phyloP scores from a whole-genome alignment of 257 asterid genomes.

The Solanum arcanum region DNA sequence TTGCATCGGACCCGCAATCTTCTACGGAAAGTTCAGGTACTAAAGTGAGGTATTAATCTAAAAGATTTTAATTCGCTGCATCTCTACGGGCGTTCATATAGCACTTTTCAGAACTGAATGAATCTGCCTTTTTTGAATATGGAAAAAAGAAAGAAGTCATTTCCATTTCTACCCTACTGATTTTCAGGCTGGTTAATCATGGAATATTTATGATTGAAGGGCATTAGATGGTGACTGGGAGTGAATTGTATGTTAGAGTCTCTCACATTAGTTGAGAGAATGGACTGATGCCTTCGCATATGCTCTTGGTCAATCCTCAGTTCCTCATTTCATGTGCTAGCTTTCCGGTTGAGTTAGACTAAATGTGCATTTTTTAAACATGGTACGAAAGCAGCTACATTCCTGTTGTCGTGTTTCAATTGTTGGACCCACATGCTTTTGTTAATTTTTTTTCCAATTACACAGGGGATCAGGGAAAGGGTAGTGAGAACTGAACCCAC shows the following conservation, averaged over 20 bases:
- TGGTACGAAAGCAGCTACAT: not conserved
- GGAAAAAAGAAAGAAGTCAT: not conserved
- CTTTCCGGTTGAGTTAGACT: not conserved
- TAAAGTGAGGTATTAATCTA: not conserved
- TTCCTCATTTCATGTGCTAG: not conserved
- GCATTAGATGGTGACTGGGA: not conserved
- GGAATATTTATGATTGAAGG: not conserved
- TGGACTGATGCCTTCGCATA: not conserved
- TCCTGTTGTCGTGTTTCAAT: not conserved
- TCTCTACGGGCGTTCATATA: not conserved
- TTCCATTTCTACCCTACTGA: not conserved
- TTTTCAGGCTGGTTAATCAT: not conserved
- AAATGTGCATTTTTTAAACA: not conserved
- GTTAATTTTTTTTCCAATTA: not conserved
- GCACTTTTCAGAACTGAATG: not conserved
- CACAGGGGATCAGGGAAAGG: not conserved
- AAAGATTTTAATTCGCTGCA: not conserved
- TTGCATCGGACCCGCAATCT: conserved; percentile 96
- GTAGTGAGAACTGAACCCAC: not conserved
- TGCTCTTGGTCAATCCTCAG: not conserved
- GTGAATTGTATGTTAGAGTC: not conserved
- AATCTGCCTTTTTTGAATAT: not conserved
- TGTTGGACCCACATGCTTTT: not conserved
- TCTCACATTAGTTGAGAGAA: not conserved
- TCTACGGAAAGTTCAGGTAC: conserved; percentile 94